phyloP scores from a whole-genome alignment of 305 asterid genomes.

The Fraxinus xanthoxyloides region DNA sequence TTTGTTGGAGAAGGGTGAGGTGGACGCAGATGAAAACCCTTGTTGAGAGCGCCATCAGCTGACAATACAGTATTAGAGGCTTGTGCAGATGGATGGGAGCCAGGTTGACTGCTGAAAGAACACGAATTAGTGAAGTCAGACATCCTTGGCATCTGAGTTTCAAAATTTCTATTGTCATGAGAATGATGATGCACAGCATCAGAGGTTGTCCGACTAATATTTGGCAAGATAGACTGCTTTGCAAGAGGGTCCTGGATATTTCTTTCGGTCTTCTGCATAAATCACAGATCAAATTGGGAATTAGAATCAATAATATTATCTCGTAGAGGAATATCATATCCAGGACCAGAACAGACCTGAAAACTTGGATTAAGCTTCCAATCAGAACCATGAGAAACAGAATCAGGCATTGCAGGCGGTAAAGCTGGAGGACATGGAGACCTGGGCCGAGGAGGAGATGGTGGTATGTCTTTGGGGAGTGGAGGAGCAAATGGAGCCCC shows the following conservation, averaged over 20 bases:
- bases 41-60: conserved; percentile 45
- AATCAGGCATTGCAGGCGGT: conserved; percentile 36
- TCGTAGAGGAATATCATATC: neutral
- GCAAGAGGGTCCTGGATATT: conserved; percentile 25
- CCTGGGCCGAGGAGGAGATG: conserved; percentile 38
- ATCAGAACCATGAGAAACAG: conserved; percentile 37
- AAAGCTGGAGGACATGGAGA: conserved; percentile 37
- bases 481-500: conserved; percentile 42
- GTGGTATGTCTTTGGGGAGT: conserved; percentile 42
- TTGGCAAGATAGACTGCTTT: conserved; percentile 29
- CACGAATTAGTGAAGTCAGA: conserved; percentile 34
- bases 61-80: conserved; percentile 41
- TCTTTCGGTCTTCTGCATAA: conserved; percentile 31
- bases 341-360: conserved; percentile 44
- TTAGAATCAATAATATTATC: neutral
- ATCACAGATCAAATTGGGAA: conserved; percentile 22
- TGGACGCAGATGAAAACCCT: conserved; percentile 73
- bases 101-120: conserved; percentile 43
- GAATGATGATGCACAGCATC: conserved; percentile 32
- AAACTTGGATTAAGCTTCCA: conserved; percentile 43
- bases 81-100: conserved; percentile 41
- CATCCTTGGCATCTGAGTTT: conserved; percentile 44
- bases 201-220: conserved; percentile 20
- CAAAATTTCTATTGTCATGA: conserved; percentile 35
- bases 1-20: conserved; percentile 91